phyloP scores from a whole-genome alignment of 306 rosid genomes.

The Bauhinia variegata region DNA sequence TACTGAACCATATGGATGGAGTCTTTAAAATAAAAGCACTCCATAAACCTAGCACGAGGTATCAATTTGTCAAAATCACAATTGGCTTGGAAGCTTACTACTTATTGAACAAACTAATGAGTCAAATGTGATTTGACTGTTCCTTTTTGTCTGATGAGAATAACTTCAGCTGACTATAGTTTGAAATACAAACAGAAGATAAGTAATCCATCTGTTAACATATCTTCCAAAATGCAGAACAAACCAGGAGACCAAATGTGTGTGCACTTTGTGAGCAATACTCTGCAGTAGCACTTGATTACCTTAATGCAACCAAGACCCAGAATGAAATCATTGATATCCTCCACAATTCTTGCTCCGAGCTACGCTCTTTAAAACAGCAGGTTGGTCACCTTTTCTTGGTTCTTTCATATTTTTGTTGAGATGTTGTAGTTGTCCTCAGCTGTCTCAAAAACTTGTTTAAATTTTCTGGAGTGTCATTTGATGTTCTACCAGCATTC shows the following conservation, averaged over 20 bases:
- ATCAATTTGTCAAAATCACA: neutral
- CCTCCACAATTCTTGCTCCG: slow-evolving; percentile 59
- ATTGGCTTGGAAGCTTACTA: neutral
- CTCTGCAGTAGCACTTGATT: slow-evolving; percentile 64
- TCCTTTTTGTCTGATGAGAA: neutral
- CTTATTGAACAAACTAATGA: neutral
- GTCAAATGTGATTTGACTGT: neutral
- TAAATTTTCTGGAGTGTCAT: neutral
- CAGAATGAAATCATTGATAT: slow-evolving; percentile 60
- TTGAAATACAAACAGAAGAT: slow-evolving; percentile 9
- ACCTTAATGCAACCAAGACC: slow-evolving; percentile 68
- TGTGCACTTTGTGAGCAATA: slow-evolving; percentile 83
- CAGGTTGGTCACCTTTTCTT: slow-evolving; percentile 49
- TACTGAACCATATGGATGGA: neutral
- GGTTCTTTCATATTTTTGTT: slow-evolving; percentile 11
- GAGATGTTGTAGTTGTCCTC: neutral
- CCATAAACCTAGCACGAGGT: neutral
- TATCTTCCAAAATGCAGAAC: slow-evolving; percentile 45
- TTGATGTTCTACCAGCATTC: slow-evolving; percentile 15
- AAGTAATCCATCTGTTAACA: slow-evolving; percentile 2
- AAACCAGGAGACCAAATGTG: slow-evolving; percentile 44
- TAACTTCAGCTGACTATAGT: slow-evolving; percentile 1
- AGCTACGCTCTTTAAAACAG: slow-evolving; percentile 44
- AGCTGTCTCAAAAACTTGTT: neutral
- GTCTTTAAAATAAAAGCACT: neutral